A percentile compares a stretch with the other conserved stretches of the same genome.
phyloP scores from a whole-genome alignment of 208 protist species.

The Zelonia costaricensis region DNA sequence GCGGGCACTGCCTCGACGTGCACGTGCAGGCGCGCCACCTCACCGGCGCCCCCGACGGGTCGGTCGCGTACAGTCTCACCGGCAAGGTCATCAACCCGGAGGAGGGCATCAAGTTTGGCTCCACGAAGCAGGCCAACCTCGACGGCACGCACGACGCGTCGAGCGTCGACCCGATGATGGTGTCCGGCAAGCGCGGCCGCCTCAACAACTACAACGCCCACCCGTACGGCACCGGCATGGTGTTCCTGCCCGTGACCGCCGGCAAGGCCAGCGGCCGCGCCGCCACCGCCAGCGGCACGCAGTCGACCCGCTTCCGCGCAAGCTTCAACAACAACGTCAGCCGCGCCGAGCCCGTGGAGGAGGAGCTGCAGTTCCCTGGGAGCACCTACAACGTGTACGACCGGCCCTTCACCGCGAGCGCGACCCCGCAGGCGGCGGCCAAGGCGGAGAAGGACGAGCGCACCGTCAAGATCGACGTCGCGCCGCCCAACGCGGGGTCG shows the following conservation, averaged over 20 bases:
- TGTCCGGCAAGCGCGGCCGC: slow-evolving; percentile 30
- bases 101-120: slow-evolving; percentile 55
- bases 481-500: slow-evolving; percentile 22
- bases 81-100: slow-evolving; percentile 65
- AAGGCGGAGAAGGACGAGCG: slow-evolving; percentile 9
- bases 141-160: slow-evolving; percentile 47
- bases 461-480: slow-evolving; percentile 18
- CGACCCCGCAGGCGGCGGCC: neutral
- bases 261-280: slow-evolving; percentile 8
- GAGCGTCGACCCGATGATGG: slow-evolving; percentile 21
- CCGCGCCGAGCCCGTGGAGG: slow-evolving; percentile 37
- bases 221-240: slow-evolving; percentile 78
- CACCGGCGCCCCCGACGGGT: slow-evolving; percentile 34
- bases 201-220: slow-evolving; percentile 63
- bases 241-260: slow-evolving; percentile 54
- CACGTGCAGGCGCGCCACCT: slow-evolving; percentile 70
- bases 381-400: slow-evolving; percentile 84
- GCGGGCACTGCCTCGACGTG: slow-evolving; percentile 73
- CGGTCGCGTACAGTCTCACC: slow-evolving; percentile 47
- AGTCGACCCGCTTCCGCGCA: slow-evolving; percentile 30
- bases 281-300: neutral
- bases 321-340: slow-evolving; percentile 71
- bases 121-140: slow-evolving; percentile 22
- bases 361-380: slow-evolving; percentile 69
- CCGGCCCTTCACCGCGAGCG: neutral